A percentile compares a stretch with the other conserved stretches of the same genome.
Conservation (phyloP, 257 asterid species). For the Ajuga chamaepitys region DNA sequence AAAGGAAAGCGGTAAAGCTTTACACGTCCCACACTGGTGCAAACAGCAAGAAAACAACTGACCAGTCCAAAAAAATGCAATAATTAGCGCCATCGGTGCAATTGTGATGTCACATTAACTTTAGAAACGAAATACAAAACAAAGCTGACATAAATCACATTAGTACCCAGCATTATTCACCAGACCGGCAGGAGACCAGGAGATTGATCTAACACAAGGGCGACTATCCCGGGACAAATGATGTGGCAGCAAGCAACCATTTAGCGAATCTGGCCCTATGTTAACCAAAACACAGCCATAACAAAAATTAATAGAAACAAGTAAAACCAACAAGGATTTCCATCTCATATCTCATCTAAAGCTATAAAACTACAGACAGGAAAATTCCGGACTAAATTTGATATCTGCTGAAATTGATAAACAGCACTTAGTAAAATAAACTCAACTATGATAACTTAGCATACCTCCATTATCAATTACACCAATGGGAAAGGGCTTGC, state of each 20-base stretch:
- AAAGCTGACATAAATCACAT: neutral
- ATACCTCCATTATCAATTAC: constrained; percentile 56
- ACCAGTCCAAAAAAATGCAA: constrained; percentile 5
- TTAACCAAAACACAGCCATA: constrained; percentile 1
- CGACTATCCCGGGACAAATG: constrained; percentile 52
- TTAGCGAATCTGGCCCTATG: constrained; percentile 42
- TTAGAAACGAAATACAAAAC: too few relatives aligned
- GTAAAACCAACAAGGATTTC: neutral
- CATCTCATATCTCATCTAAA: neutral
- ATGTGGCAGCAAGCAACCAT: constrained; percentile 62
- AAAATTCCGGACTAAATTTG: neutral
- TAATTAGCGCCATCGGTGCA: constrained; percentile 11
- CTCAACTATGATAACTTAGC: neutral
- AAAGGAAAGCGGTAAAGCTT: constrained; percentile 71
- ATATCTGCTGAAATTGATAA: neutral
- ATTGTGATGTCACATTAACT: neutral
- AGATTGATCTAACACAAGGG: constrained; percentile 72
- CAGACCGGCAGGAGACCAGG: constrained; percentile 93
- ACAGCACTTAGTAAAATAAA: neutral
- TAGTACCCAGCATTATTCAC: constrained; percentile 76
- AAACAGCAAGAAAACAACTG: constrained; percentile 93
- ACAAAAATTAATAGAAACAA: neutral
- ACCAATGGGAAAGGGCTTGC: constrained; percentile 75
- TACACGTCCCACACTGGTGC: constrained; percentile 71
- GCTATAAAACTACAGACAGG: neutral